A percentile compares a stretch with the other conserved stretches of the same genome.
Conservation (phyloP, 306 rosid genomes). For the Lathyrus aphaca region DNA sequence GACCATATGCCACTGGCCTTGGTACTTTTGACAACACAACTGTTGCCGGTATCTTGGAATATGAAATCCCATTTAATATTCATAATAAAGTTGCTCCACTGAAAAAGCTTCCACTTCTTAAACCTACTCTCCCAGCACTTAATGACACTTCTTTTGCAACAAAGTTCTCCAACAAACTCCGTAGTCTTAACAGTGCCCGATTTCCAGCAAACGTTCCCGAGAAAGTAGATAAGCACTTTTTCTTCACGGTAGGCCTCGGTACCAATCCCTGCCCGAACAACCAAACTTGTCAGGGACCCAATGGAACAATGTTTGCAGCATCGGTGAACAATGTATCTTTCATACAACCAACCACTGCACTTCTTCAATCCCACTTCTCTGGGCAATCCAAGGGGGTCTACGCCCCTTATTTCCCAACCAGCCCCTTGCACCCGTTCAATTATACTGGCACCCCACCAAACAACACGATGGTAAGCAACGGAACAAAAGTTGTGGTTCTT, state of each 20-base stretch:
- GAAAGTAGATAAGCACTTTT: slow-evolving; percentile 56
- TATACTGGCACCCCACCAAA: slow-evolving; percentile 65
- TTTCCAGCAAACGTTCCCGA: slow-evolving; percentile 69
- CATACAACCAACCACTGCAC: slow-evolving; percentile 52
- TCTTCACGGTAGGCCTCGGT: slow-evolving; percentile 75
- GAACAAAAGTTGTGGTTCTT: slow-evolving; percentile 60
- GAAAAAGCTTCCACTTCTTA: slow-evolving; percentile 36
- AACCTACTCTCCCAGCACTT: slow-evolving; percentile 48
- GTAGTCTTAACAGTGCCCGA: slow-evolving; percentile 51
- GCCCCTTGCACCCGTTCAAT: slow-evolving; percentile 54
- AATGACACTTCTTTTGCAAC: slow-evolving; percentile 75
- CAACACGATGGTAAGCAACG: slow-evolving; percentile 64
- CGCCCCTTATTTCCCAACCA: slow-evolving; percentile 47
- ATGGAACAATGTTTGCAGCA: slow-evolving; percentile 68
- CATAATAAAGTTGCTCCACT: slow-evolving; percentile 35
- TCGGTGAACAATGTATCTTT: slow-evolving; percentile 70
- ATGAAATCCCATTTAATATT: slow-evolving; percentile 32
- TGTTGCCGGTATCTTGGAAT: slow-evolving; percentile 44
- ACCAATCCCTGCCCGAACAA: slow-evolving; percentile 54
- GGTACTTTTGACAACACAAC: slow-evolving; percentile 78
- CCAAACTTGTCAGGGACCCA: slow-evolving; percentile 71
- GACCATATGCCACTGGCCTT: slow-evolving; percentile 56
- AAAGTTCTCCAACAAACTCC: slow-evolving; percentile 50
- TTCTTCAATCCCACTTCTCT: slow-evolving; percentile 62
- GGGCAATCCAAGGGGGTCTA: slow-evolving; percentile 59